Evolutionary conservation across 345 rosid genomes (phyloP).

Genomic region (Dipteronia dyeriana): DNA sequence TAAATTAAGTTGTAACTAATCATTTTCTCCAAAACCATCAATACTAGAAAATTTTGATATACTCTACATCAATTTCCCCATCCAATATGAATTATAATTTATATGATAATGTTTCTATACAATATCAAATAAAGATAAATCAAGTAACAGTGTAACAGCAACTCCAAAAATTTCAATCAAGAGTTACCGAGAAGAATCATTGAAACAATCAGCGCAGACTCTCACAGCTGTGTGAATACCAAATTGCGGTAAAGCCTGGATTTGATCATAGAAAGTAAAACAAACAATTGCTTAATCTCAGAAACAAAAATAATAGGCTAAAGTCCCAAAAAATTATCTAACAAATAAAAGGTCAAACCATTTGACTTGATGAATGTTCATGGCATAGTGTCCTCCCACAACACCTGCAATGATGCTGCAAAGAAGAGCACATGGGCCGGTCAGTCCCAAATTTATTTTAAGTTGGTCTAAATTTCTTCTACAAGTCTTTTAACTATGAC

Average conservation of each 20-base stretch:
- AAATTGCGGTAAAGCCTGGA: constrained; percentile 67
- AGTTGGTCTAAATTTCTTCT: neutral
- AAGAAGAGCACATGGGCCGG: neutral
- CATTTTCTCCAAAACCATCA: neutral
- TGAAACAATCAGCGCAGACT: constrained; percentile 69
- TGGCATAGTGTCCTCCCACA: constrained; percentile 73
- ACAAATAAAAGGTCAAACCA: constrained; percentile 38
- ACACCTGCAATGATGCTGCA: constrained; percentile 82
- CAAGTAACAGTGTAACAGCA: neutral
- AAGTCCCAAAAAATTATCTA: neutral
- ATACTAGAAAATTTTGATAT: neutral
- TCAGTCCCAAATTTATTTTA: neutral
- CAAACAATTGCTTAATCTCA: neutral
- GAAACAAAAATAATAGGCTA: neutral
- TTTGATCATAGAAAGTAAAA: constrained; percentile 15
- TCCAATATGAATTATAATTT: neutral
- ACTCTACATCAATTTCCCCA: neutral
- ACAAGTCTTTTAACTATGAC: neutral
- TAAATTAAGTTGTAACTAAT: neutral
- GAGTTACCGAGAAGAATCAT: constrained; percentile 47
- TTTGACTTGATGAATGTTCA: constrained; percentile 74
- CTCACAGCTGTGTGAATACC: constrained; percentile 52
- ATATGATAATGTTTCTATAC: neutral
- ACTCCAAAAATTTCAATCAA: constrained; percentile 1
- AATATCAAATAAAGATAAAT: neutral